Conservation (phyloP, 768 basidiomycete species). For the Agaricus sinodeliciosus region DNA sequence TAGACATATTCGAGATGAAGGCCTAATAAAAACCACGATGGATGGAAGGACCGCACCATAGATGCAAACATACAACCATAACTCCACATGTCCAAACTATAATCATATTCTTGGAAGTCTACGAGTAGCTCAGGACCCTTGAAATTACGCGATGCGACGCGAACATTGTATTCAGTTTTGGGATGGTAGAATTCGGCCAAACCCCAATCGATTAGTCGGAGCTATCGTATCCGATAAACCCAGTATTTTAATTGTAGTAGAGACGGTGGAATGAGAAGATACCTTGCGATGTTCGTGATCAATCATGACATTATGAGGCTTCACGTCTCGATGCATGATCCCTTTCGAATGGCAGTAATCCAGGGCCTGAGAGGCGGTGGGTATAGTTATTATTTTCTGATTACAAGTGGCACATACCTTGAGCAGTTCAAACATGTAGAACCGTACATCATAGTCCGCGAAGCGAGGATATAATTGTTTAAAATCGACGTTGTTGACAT, state of each 20-base stretch:
- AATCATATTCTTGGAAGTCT: conserved; percentile 98
- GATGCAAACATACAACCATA: conserved; percentile 98
- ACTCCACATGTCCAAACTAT: conserved; percentile 98
- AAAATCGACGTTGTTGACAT: conserved; percentile 97
- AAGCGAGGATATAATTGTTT: conserved; percentile 94
- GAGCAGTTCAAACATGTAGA: conserved; percentile 93
- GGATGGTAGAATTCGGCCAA: conserved; percentile 98
- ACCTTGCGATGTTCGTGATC: conserved; percentile 96
- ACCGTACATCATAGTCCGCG: conserved; percentile 92
- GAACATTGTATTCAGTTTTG: conserved; percentile 95
- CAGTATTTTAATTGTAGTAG: conserved; percentile 5
- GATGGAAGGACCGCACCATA: conserved; percentile 56
- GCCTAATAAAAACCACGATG: conserved; percentile 1
- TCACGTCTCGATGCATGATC: conserved; percentile 98
- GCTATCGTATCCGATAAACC: conserved; percentile 34
- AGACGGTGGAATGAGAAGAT: conserved; percentile 8
- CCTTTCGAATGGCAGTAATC: conserved; percentile 98
- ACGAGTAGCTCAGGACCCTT: conserved; percentile 96
- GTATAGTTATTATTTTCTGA: not conserved
- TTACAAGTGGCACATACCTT: conserved; percentile 45
- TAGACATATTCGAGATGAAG: conserved; percentile 23
- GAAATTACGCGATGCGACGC: conserved; percentile 96
- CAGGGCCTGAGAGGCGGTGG: conserved; percentile 55
- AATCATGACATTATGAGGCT: conserved; percentile 99
- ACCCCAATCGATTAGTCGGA: conserved; percentile 98